Percentiles rank a stretch among this genome's conserved stretches.
These are phyloP conservation scores for Paraurostyla sp. DNA, from an alignment of 73 alveolate species.

Conservation along the genomic window DNA sequence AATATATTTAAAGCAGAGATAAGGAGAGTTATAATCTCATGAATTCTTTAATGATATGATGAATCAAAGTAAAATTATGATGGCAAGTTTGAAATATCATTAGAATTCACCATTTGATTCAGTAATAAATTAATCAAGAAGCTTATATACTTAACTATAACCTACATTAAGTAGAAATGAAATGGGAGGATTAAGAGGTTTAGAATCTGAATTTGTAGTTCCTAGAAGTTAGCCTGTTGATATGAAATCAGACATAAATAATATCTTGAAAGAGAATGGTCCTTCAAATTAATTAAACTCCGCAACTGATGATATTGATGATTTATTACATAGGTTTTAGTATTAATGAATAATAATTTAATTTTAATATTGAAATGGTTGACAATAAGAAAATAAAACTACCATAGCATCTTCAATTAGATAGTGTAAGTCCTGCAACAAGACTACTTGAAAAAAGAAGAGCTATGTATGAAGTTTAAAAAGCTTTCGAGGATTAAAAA, in stretches of 20 bases:
- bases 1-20: background rate
- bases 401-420: constrained; percentile 85
- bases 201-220: background rate
- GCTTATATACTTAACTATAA: background rate
- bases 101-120: background rate
- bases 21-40: background rate
- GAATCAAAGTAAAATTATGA: constrained; percentile 18
- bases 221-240: background rate
- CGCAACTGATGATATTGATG: constrained; percentile 10
- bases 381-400: constrained; percentile 63
- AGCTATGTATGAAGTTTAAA: constrained; percentile 84
- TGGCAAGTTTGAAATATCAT: background rate
- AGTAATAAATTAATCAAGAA: background rate
- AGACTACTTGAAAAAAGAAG: constrained; percentile 90
- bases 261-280: background rate
- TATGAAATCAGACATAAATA: background rate
- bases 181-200: background rate
- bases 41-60: constrained; percentile 43
- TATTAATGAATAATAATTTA: background rate
- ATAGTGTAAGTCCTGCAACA: constrained; percentile 89
- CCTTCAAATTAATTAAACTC: background rate
- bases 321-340: background rate
- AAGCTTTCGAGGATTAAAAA: constrained; percentile 88
- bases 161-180: background rate
- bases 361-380: background rate